Percentiles rank a stretch among this genome's conserved stretches.
Conservation (phyloP, 495 filamentous ascomycete species). For the Evansstolkia leycettana region DNA sequence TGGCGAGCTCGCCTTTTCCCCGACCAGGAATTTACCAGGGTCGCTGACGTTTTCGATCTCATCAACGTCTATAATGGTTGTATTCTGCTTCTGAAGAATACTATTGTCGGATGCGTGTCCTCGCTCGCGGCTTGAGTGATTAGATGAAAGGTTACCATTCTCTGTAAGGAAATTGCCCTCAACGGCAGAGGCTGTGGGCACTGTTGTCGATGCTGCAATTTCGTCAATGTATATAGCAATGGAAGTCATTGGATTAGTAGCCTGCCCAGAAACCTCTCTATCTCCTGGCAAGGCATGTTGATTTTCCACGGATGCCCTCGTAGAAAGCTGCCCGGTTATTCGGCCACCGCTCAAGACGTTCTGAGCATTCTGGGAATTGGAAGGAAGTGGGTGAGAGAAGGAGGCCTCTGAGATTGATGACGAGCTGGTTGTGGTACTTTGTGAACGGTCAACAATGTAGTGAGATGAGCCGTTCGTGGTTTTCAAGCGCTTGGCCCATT, state of each 20-base stretch:
- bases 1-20: too few species aligned
- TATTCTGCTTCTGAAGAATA: too few species aligned
- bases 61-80: too few species aligned
- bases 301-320: not conserved
- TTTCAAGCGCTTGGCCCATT: constrained; percentile 44
- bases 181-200: not conserved
- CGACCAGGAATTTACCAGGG: too few species aligned
- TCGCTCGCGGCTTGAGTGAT: constrained; percentile 4
- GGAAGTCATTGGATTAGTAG: not conserved
- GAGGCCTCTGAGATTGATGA: constrained; percentile 6
- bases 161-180: constrained; percentile 8
- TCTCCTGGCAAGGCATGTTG: not conserved
- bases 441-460: constrained; percentile 16
- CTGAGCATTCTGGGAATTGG: not conserved
- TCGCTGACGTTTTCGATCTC: too few species aligned
- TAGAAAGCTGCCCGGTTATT: too few species aligned
- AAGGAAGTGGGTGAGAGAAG: constrained; percentile 10
- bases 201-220: not conserved
- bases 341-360: too few species aligned
- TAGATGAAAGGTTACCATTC: constrained; percentile 17
- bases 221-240: constrained; percentile 17
- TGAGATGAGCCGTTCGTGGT: constrained; percentile 22
- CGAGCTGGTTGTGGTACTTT: constrained; percentile 2
- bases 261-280: not conserved
- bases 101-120: not conserved